Conservation (phyloP, 208 protist species). For the Acanthamoeba sp. region DNA sequence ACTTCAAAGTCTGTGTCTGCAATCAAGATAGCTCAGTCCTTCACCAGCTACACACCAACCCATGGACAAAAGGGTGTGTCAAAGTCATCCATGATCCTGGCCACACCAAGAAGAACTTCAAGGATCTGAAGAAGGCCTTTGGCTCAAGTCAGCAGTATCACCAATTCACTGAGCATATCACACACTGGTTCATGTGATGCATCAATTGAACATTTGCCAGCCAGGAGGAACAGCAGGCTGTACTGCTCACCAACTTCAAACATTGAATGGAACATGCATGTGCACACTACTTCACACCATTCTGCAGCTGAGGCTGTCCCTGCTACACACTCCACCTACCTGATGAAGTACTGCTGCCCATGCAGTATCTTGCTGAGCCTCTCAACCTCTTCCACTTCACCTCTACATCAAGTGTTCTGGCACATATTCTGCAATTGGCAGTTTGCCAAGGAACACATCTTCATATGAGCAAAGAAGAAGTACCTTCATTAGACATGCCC, state of each 20-base stretch:
- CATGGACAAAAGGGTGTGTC: background rate
- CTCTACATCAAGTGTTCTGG: background rate
- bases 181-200: background rate
- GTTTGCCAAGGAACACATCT: background rate
- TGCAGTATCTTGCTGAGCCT: background rate
- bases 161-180: background rate
- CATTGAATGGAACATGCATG: background rate
- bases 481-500: background rate
- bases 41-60: background rate
- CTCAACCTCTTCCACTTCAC: background rate
- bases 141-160: background rate
- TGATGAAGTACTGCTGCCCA: background rate
- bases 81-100: slow-evolving; percentile 10
- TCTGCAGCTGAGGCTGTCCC: too few relatives aligned
- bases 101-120: slow-evolving; percentile 49
- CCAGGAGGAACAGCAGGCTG: background rate
- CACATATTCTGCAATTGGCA: background rate
- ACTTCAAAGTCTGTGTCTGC: background rate
- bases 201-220: background rate
- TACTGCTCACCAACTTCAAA: background rate
- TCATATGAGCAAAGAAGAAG: background rate
- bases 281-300: background rate
- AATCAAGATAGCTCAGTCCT: background rate
- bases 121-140: slow-evolving; percentile 21
- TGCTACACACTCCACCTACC: background rate